phyloP scores from a whole-genome alignment of 2,329 filamentous ascomycete species.

The Coniella vitis region DNA sequence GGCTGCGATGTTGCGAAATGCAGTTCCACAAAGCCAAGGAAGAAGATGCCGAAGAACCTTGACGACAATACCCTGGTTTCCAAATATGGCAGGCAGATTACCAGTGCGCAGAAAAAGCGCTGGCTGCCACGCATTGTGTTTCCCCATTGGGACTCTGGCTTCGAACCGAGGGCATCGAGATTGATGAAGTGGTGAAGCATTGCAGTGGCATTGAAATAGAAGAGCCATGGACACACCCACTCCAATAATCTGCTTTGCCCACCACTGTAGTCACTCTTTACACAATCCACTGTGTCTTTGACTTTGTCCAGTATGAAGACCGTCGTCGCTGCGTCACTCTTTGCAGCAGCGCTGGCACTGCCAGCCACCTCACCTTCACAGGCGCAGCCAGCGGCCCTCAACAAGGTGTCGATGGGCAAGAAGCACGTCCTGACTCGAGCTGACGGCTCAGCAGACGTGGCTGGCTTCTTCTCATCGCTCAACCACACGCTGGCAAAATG shows the following conservation, averaged over 20 bases:
- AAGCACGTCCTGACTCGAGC: conserved; percentile 5
- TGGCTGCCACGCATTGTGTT: not conserved
- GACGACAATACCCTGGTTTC: not conserved
- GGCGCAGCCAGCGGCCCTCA: not conserved
- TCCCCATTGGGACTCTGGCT: not conserved
- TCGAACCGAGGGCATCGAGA: not conserved
- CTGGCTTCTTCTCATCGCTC: conserved; percentile 2
- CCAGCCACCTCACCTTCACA: not conserved
- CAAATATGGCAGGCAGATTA: not conserved
- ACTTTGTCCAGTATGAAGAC: conserved; percentile 1
- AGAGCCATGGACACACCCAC: too few species aligned
- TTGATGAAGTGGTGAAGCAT: too few species aligned
- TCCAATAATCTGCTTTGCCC: too few species aligned
- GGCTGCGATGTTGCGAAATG: too few species aligned
- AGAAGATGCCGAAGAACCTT: not conserved
- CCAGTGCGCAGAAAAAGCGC: not conserved
- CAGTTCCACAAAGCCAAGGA: not conserved
- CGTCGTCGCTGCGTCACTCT: conserved; percentile 1
- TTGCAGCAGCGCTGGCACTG: conserved; percentile 6
- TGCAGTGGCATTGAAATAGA: too few species aligned
- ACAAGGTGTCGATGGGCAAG: conserved; percentile 4
- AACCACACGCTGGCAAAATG: conserved; percentile 5
- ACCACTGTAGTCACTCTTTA: not conserved
- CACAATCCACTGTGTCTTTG: too few species aligned
- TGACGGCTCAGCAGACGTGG: conserved; percentile 1